Conservation (phyloP, 768 basidiomycete species). For the Russula brevipes region DNA sequence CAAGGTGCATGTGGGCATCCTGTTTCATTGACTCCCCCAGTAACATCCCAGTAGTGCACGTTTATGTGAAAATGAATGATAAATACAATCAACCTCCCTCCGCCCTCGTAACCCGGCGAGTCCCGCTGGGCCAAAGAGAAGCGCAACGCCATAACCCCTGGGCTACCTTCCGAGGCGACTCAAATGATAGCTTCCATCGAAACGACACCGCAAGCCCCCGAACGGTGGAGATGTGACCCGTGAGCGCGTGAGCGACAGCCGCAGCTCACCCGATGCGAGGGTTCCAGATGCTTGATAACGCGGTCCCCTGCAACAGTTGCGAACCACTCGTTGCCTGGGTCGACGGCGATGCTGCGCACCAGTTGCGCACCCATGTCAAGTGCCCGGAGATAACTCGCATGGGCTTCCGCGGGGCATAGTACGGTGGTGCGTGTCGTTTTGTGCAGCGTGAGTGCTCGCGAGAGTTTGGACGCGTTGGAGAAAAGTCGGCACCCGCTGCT, state of each 20-base stretch:
- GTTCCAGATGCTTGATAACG: slow-evolving; percentile 97
- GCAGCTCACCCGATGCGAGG: slow-evolving; percentile 92
- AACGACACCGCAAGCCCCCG: slow-evolving; percentile 84
- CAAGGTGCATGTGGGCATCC: no score
- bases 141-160: no score
- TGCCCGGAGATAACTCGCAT: slow-evolving; percentile 96
- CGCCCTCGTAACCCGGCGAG: no score
- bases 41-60: no score
- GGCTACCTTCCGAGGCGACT: no score
- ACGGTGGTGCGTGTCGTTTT: slow-evolving; percentile 91
- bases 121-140: no score
- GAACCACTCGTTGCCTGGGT: slow-evolving; percentile 98
- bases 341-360: slow-evolving; percentile 94
- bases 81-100: no score
- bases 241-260: slow-evolving; percentile 63
- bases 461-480: slow-evolving; percentile 56
- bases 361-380: slow-evolving; percentile 96
- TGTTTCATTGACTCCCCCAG: no score
- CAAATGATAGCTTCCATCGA: no score
- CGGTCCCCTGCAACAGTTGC: slow-evolving; percentile 97
- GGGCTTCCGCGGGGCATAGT: slow-evolving; percentile 95
- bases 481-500: slow-evolving; percentile 59
- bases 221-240: slow-evolving; percentile 96
- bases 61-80: no score
- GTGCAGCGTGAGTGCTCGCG: slow-evolving; percentile 86